phyloP scores from a whole-genome alignment of 768 basidiomycete genomes.

The Suillus decipiens region DNA sequence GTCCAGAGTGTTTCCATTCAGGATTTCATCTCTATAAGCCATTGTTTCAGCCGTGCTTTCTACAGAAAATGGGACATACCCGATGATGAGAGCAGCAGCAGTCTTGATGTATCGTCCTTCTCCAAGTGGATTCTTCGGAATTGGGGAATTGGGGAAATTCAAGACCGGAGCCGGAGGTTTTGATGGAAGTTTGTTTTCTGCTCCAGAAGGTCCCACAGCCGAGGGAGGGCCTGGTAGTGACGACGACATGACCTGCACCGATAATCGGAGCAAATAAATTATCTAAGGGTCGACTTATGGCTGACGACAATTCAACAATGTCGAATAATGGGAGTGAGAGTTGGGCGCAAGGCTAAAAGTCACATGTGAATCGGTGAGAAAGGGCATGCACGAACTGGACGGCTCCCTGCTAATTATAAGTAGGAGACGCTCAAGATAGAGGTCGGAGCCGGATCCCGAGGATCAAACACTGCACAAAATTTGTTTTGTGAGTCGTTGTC shows the following conservation, averaged over 20 bases:
- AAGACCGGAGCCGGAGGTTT: not conserved
- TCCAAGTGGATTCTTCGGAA: constrained; percentile 68
- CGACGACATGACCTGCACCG: not conserved
- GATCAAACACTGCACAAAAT: not conserved
- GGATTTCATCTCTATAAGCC: constrained; percentile 75
- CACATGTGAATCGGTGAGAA: not conserved
- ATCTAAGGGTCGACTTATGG: not conserved
- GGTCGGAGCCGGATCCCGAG: not conserved
- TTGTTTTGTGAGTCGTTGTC: not conserved
- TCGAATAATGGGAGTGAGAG: not conserved
- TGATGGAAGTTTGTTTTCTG: not conserved
- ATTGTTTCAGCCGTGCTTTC: not conserved
- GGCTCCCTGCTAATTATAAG: not conserved
- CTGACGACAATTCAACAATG: not conserved
- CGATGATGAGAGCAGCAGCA: constrained; percentile 76
- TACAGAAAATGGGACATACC: constrained; percentile 43
- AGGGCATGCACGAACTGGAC: not conserved
- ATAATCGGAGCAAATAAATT: not conserved
- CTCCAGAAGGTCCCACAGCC: not conserved
- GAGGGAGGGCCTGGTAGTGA: not conserved
- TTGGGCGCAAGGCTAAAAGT: not conserved
- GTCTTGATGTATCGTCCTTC: constrained; percentile 71
- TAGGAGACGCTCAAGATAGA: not conserved
- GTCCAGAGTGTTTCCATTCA: constrained; percentile 90
- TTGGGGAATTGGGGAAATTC: constrained; percentile 53